Conservation (phyloP, 192 early-diverging fungal species). For the Dissophora ornata region DNA sequence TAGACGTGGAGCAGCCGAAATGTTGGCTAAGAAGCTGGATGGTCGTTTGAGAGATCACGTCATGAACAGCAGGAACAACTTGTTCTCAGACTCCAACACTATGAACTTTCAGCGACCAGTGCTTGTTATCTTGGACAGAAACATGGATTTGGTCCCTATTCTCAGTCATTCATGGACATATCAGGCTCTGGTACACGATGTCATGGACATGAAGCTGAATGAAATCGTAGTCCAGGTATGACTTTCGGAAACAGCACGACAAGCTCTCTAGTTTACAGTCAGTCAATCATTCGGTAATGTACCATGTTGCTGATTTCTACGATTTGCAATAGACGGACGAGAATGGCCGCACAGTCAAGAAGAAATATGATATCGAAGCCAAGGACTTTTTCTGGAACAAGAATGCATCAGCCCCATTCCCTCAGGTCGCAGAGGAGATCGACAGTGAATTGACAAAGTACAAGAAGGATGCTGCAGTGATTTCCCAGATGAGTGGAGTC, state of each 20-base stretch:
- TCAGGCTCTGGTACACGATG: conserved; percentile 94
- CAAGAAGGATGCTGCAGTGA: conserved; percentile 93
- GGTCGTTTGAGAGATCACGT: conserved; percentile 90
- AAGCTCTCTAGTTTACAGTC: too few species aligned
- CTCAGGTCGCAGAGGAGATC: conserved; percentile 96
- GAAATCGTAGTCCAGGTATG: conserved; percentile 76
- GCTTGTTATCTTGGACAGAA: conserved; percentile 91
- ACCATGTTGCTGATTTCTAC: too few species aligned
- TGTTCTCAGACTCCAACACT: conserved; percentile 74
- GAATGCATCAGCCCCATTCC: conserved; percentile 94
- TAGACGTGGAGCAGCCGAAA: conserved; percentile 92
- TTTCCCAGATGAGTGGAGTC: conserved; percentile 88
- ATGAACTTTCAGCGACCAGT: conserved; percentile 82
- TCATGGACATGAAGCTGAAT: conserved; percentile 93
- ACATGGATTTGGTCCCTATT: conserved; percentile 91
- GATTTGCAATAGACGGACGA: conserved; percentile 63
- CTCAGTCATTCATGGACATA: conserved; percentile 99
- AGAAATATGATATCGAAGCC: conserved; percentile 88
- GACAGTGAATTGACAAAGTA: conserved; percentile 93
- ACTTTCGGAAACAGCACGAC: too few species aligned
- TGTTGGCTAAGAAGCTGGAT: conserved; percentile 92
- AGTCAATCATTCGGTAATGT: too few species aligned
- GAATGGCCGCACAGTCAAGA: conserved; percentile 71
- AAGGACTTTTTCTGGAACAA: conserved; percentile 95
- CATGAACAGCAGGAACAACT: conserved; percentile 86